Conservation (phyloP, 768 basidiomycete species). For the Mycena filopes region DNA sequence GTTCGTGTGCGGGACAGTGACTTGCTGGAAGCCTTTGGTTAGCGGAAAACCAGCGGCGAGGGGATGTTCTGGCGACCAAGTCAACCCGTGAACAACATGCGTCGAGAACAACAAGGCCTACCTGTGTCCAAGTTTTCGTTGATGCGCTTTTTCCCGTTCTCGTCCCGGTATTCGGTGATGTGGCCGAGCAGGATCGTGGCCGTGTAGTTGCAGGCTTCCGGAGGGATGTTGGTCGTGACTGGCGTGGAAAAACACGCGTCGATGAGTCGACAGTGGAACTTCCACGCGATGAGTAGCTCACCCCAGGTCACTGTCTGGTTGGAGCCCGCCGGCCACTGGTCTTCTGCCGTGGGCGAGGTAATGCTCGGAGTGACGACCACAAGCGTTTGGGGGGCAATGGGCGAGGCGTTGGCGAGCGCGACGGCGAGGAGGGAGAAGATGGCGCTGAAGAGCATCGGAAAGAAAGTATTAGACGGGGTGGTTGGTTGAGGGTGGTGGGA, state of each 20-base stretch:
- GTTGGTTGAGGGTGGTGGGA: constrained; percentile 19
- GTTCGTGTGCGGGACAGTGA: constrained; percentile 11
- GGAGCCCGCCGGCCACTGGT: constrained; percentile 47
- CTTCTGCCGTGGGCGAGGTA: constrained; percentile 42
- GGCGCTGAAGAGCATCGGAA: constrained; percentile 32
- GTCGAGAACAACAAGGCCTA: neutral
- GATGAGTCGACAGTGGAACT: neutral
- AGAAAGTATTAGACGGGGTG: constrained; percentile 15
- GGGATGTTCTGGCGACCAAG: constrained; percentile 35
- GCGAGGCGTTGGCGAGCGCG: constrained; percentile 35
- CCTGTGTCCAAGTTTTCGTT: constrained; percentile 62
- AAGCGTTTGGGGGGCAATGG: constrained; percentile 35
- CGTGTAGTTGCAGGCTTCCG: constrained; percentile 35
- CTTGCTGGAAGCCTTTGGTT: neutral
- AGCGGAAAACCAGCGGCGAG: constrained; percentile 40
- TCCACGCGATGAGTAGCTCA: constrained; percentile 21
- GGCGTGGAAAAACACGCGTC: neutral
- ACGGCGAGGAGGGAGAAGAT: constrained; percentile 41
- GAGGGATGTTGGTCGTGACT: constrained; percentile 49
- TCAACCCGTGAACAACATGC: neutral
- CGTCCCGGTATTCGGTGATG: constrained; percentile 20
- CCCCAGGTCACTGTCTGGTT: constrained; percentile 53
- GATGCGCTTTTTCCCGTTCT: neutral
- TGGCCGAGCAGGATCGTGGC: constrained; percentile 57
- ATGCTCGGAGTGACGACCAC: constrained; percentile 52